Base-by-base conservation (phyloP, 2,329 filamentous ascomycete genomes). In the Alternaria metachromatica region DNA sequence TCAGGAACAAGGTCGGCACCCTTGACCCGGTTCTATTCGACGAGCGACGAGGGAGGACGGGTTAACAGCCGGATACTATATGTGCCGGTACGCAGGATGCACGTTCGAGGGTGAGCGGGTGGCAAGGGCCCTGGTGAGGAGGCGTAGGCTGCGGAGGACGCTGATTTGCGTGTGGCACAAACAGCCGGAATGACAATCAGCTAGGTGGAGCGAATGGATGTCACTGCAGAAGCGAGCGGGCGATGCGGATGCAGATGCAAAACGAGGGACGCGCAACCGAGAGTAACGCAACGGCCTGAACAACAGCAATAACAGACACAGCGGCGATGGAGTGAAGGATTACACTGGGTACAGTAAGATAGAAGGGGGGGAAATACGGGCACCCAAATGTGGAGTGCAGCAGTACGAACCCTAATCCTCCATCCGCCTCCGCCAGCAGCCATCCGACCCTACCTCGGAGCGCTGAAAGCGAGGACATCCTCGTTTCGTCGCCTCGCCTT, bases 1-100 rank as follows among this genome's bases (percentile, higher is more conserved):
- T 53, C 49, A 65, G 65, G 71, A 69, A 68, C 62, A 64, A 68
- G 63, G 58, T 55, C 33, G 12, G 33, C 44, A 55, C 49, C 60
- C 58, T 62, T 49, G 53, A 25, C 53, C 30, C n/a, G 48, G 25
- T 49, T 49, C 12, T 49, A 18, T 49, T 30, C 21, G 45, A 51
- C 44, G 30, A 58, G 57, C 54, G 37, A 58, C 48, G 41, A 55
- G 45, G 46, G 37, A 37, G 57, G 57, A 33, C 30, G 49, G 45
- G 41, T 43, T 21, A 33, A 54, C 25, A 59, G 50, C 56, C 44
- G 44, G 33, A 43, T n/a, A 28, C 41, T 49, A 45, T 53, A 28
- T 58, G 46, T 25, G 30, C 48, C 49, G 49, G 37, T 46, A 28
- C 25, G 21, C 41, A 61, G 11, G 21, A 28, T 58, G 45, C 37